These are phyloP conservation scores for Penicillium capsulatum DNA, from an alignment of 2,329 filamentous ascomycete species.

Conservation along the genomic window DNA sequence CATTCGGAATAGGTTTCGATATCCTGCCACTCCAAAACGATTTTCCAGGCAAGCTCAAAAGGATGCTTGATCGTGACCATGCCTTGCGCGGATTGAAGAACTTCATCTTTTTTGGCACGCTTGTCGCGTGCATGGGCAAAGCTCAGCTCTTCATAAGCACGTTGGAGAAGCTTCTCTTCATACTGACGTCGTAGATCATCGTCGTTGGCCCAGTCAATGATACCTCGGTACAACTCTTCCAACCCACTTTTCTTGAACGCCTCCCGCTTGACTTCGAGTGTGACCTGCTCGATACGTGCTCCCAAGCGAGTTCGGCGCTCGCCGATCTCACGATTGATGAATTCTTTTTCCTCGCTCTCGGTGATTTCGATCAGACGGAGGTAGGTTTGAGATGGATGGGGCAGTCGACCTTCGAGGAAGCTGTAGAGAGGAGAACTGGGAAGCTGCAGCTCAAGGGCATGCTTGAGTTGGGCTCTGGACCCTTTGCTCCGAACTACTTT, in stretches of 20 bases:
- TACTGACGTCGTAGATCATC: constrained; percentile 79
- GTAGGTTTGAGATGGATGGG: constrained; percentile 75
- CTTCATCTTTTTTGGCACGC: constrained; percentile 63
- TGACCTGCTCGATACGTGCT: constrained; percentile 77
- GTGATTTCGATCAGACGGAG: constrained; percentile 76
- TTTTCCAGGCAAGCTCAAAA: constrained; percentile 84
- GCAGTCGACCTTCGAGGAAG: constrained; percentile 77
- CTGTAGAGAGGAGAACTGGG: constrained; percentile 77
- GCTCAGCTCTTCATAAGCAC: constrained; percentile 72
- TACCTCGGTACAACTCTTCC: constrained; percentile 72
- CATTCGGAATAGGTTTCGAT: constrained; percentile 67
- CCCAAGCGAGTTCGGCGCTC: constrained; percentile 84
- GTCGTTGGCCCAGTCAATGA: constrained; percentile 87
- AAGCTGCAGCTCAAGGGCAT: constrained; percentile 70
- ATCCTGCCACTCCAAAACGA: constrained; percentile 86
- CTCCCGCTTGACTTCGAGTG: constrained; percentile 79
- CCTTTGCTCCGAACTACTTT: constrained; percentile 70
- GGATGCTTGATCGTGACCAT: constrained; percentile 97
- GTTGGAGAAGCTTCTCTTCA: constrained; percentile 82
- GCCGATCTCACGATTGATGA: constrained; percentile 83
- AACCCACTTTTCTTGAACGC: constrained; percentile 71
- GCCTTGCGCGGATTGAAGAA: constrained; percentile 73
- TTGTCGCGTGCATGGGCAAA: constrained; percentile 67
- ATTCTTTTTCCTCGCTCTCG: constrained; percentile 81
- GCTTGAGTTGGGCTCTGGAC: constrained; percentile 67